Conservation (phyloP, 495 filamentous ascomycete genomes). For the Penicillium bialowiezense region DNA sequence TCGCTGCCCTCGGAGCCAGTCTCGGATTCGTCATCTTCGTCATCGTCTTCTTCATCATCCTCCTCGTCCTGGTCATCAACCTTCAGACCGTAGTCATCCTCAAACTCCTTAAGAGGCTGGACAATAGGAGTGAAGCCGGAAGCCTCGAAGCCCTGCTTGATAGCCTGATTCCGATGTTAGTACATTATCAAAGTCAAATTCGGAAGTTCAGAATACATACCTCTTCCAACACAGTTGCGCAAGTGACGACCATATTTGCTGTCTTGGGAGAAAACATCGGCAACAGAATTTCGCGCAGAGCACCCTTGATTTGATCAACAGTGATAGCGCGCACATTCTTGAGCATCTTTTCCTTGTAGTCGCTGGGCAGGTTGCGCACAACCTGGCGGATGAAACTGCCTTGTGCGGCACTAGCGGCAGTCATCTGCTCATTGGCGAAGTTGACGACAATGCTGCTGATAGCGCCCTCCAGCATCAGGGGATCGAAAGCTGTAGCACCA, state of each 20-base stretch:
- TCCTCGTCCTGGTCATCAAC: slow-evolving; percentile 67
- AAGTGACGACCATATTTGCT: slow-evolving; percentile 85
- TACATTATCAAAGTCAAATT: not conserved
- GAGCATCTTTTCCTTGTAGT: slow-evolving; percentile 75
- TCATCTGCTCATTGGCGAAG: slow-evolving; percentile 84
- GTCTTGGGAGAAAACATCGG: slow-evolving; percentile 73
- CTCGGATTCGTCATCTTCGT: slow-evolving; percentile 48
- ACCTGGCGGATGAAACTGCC: slow-evolving; percentile 81
- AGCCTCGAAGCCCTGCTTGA: slow-evolving; percentile 66
- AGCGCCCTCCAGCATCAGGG: slow-evolving; percentile 82
- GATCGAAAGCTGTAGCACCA: slow-evolving; percentile 64
- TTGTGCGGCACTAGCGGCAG: slow-evolving; percentile 73
- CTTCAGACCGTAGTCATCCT: slow-evolving; percentile 88
- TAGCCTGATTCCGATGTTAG: slow-evolving; percentile 45
- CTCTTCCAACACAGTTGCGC: slow-evolving; percentile 79
- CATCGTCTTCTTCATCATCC: slow-evolving; percentile 61
- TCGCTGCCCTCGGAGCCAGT: slow-evolving; percentile 45
- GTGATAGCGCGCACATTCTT: slow-evolving; percentile 71
- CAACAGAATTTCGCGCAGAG: slow-evolving; percentile 70
- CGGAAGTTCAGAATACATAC: slow-evolving; percentile 45
- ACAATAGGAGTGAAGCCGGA: slow-evolving; percentile 77
- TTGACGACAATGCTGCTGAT: slow-evolving; percentile 81
- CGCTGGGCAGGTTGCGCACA: slow-evolving; percentile 68
- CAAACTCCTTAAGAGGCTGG: slow-evolving; percentile 73
- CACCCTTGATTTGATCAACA: slow-evolving; percentile 72